These are phyloP conservation scores for Beauveria asiatica DNA, from an alignment of 2,329 filamentous ascomycete species.

Conservation along the genomic window DNA sequence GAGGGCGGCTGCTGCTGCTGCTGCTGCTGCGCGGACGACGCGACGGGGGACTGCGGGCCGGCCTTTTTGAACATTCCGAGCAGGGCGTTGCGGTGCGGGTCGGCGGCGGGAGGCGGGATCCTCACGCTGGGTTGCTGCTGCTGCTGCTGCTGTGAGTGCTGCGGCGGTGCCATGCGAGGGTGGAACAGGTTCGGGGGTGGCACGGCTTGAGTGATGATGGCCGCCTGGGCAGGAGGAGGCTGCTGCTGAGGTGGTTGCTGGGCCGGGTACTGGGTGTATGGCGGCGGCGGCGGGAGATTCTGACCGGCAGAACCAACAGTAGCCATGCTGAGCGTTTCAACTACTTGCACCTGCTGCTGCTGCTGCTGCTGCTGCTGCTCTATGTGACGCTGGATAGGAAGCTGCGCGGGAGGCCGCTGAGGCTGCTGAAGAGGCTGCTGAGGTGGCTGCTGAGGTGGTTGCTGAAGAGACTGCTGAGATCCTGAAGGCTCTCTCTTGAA, in stretches of 20 bases:
- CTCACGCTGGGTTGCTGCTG: conserved; percentile 11
- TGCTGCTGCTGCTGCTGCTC: conserved; percentile 1
- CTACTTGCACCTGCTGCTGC: not conserved
- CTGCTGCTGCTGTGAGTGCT: not conserved
- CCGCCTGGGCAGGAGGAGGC: not conserved
- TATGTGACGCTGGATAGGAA: conserved; percentile 5
- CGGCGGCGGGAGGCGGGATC: conserved; percentile 16
- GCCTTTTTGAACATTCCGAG: conserved; percentile 47
- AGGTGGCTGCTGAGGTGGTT: conserved; percentile 4
- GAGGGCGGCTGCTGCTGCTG: not conserved
- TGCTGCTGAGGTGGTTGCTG: not conserved
- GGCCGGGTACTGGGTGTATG: conserved; percentile 7
- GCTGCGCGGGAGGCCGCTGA: conserved; percentile 15
- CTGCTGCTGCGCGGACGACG: conserved; percentile 13
- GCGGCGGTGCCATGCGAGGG: conserved; percentile 1
- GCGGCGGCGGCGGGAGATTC: conserved; percentile 5
- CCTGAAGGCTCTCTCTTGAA: conserved; percentile 28
- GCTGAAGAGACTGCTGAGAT: conserved; percentile 13
- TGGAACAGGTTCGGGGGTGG: not conserved
- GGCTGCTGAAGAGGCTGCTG: not conserved
- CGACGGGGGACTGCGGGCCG: conserved; percentile 2
- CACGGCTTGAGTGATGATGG: not conserved
- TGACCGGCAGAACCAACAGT: not conserved
- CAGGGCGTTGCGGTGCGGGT: conserved; percentile 38
- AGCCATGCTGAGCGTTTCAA: not conserved